A percentile compares a stretch with the other conserved stretches of the same genome.
phyloP scores from a whole-genome alignment of 2,329 filamentous ascomycete genomes.

The Aschersonia sp. region DNA sequence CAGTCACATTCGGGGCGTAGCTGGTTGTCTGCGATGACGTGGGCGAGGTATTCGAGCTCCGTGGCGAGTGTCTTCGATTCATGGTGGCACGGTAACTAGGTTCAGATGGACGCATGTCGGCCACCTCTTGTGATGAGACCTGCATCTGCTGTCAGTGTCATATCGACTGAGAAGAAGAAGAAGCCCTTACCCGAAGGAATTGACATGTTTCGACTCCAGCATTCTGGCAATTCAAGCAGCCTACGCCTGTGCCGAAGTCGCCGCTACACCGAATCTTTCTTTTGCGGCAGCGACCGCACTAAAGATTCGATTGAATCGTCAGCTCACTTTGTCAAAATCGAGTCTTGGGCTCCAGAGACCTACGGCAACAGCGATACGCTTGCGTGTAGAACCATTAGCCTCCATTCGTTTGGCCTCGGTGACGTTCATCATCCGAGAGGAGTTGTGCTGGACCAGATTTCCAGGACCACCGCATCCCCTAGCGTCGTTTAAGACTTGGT shows the following conservation, averaged over 20 bases:
- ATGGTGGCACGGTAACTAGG: neutral
- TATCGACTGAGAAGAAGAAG: neutral
- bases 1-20: neutral
- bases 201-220: slow-evolving; percentile 59
- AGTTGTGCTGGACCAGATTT: neutral
- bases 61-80: slow-evolving; percentile 1
- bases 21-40: slow-evolving; percentile 3
- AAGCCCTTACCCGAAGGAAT: slow-evolving; percentile 56
- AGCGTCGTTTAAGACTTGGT: neutral
- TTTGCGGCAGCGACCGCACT: slow-evolving; percentile 85
- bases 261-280: slow-evolving; percentile 93
- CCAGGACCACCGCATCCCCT: slow-evolving; percentile 1
- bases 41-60: neutral
- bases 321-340: slow-evolving; percentile 4
- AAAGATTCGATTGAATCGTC: neutral
- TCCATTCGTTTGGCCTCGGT: slow-evolving; percentile 8
- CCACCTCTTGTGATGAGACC: neutral
- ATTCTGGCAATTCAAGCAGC: slow-evolving; percentile 72
- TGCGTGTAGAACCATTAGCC: slow-evolving; percentile 31
- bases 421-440: neutral
- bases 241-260: slow-evolving; percentile 58
- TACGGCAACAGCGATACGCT: slow-evolving; percentile 46
- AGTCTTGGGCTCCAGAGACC: slow-evolving; percentile 13
- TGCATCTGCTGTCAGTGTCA: neutral
- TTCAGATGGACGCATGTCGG: neutral